These are phyloP conservation scores for Garcia nutans DNA, from an alignment of 345 rosid genomes.

Conservation along the genomic window DNA sequence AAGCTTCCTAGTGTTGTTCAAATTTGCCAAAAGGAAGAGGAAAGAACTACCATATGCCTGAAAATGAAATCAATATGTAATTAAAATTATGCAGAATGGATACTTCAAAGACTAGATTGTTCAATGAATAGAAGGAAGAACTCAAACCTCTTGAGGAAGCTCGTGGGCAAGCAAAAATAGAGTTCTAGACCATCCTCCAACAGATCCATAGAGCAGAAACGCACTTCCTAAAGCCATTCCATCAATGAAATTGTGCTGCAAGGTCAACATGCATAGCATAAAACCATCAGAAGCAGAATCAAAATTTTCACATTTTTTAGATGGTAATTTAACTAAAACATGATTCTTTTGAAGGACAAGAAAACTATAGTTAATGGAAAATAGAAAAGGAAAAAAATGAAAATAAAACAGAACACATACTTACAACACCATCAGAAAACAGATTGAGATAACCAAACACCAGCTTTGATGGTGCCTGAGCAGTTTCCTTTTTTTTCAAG, in stretches of 20 bases:
- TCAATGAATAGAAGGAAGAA: constrained; percentile 16
- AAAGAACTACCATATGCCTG: not conserved
- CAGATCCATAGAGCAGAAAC: constrained; percentile 91
- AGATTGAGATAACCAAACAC: constrained; percentile 98
- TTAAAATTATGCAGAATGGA: not conserved
- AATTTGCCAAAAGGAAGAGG: not conserved
- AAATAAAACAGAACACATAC: constrained; percentile 37
- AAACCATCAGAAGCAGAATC: constrained; percentile 3
- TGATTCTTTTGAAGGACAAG: constrained; percentile 1
- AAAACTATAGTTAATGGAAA: constrained; percentile 9
- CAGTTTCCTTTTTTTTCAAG: constrained; percentile 36
- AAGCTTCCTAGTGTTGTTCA: too few relatives aligned
- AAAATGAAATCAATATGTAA: not conserved
- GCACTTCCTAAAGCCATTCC: constrained; percentile 99
- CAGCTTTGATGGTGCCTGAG: constrained; percentile 55
- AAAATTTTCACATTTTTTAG: not conserved
- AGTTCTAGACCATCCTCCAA: constrained; percentile 99
- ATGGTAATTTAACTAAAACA: not conserved
- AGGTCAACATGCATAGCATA: constrained; percentile 16
- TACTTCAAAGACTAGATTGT: not conserved
- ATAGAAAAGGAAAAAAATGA: not conserved
- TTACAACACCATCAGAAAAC: constrained; percentile 98
- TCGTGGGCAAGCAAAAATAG: constrained; percentile 94
- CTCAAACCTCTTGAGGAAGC: constrained; percentile 94
- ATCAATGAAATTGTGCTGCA: constrained; percentile 98